phyloP scores from a whole-genome alignment of 2,329 filamentous ascomycete species.

The Nothomitra cinnamomea region DNA sequence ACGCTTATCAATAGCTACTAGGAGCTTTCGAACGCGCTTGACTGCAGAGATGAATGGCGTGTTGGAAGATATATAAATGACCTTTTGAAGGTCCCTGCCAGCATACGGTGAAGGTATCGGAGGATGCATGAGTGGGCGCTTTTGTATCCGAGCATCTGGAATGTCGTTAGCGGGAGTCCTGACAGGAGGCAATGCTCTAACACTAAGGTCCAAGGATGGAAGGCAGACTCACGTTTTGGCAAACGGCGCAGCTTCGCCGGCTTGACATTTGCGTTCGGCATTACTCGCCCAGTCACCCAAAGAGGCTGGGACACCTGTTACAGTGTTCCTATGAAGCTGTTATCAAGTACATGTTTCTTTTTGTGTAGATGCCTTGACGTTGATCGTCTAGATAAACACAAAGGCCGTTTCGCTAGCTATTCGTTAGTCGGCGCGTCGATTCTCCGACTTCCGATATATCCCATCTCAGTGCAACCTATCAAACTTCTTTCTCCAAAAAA shows the following conservation, averaged over 20 bases:
- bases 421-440: background rate
- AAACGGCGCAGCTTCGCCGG: constrained; percentile 12
- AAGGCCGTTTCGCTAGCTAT: too few species aligned
- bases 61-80: constrained; percentile 47
- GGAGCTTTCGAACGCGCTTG: constrained; percentile 45
- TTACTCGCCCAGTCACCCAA: background rate
- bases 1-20: constrained; percentile 38
- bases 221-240: constrained; percentile 11
- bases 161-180: background rate
- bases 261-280: background rate
- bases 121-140: constrained; percentile 41
- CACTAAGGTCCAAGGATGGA: background rate
- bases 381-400: too few species aligned
- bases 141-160: constrained; percentile 31
- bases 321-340: background rate
- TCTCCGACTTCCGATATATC: constrained; percentile 1
- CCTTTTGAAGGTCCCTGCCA: constrained; percentile 30
- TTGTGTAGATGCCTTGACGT: background rate
- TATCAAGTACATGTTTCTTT: background rate
- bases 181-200: background rate
- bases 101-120: constrained; percentile 36
- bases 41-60: constrained; percentile 53
- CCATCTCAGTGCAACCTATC: too few species aligned
- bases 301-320: background rate
- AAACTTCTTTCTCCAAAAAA: background rate